Conservation (phyloP, 2,329 filamentous ascomycete genomes). For the Paracoccidioides lutzii region DNA sequence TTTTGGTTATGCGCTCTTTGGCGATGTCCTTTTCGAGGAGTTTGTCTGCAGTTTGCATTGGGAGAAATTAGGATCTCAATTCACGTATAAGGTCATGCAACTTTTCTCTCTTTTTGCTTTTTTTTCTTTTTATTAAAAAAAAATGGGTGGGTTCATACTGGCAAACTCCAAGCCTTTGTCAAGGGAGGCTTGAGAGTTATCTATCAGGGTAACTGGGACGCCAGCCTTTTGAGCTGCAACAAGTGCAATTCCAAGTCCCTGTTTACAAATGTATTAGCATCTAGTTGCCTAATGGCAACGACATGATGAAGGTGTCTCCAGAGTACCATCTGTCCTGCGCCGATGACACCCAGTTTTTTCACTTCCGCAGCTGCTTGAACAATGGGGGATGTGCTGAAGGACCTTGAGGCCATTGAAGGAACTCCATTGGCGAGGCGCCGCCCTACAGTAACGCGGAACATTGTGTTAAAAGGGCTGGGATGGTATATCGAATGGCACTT, state of each 20-base stretch:
- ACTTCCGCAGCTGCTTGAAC: slow-evolving; percentile 51
- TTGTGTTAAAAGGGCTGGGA: slow-evolving; percentile 6
- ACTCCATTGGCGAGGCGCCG: slow-evolving; percentile 19
- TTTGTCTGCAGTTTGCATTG: slow-evolving; percentile 49
- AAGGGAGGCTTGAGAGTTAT: slow-evolving; percentile 69
- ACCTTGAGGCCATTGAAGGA: slow-evolving; percentile 32
- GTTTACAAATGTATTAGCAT: not conserved
- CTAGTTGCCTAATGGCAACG: not conserved
- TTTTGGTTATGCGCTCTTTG: slow-evolving; percentile 73
- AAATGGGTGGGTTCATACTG: slow-evolving; percentile 36
- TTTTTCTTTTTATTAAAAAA: not conserved
- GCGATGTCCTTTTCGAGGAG: slow-evolving; percentile 83
- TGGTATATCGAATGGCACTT: not conserved
- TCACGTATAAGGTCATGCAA: not conserved
- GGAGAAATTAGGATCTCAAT: not conserved
- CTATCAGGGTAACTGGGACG: slow-evolving; percentile 74
- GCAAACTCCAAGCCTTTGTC: slow-evolving; percentile 86
- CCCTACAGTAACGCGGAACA: slow-evolving; percentile 27
- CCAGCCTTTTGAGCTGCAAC: slow-evolving; percentile 77
- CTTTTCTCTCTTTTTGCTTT: not conserved
- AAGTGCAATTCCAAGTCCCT: slow-evolving; percentile 92
- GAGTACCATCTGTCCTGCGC: slow-evolving; percentile 85
- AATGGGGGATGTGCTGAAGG: slow-evolving; percentile 57
- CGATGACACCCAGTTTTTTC: slow-evolving; percentile 79
- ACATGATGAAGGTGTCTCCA: not conserved